Base-by-base conservation (phyloP, 208 protist genomes). In the Crithidia expoeki region DNA sequence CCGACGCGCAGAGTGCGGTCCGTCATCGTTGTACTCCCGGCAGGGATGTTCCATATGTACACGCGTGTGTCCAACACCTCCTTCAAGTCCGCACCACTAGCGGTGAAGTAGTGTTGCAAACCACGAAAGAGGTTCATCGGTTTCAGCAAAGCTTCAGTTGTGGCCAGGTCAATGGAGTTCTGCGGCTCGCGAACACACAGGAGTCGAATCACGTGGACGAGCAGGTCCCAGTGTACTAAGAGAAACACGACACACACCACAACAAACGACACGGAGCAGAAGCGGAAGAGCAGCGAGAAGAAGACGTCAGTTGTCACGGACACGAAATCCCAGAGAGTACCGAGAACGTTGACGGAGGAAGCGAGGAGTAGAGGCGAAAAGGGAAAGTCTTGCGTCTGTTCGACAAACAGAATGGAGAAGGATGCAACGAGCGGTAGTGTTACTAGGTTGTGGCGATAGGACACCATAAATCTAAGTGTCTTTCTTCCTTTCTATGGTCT, bases 41-140 rank as follows among this genome's bases (percentile, higher is more conserved):
- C 80, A 0, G 85, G 88, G 36, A 94, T 86, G 73, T 94, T 88
- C 88, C 88, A 94, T 25, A 94, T 63, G 66, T 86, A 88, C n/a
- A 94, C 81, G 12, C 82, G 88, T 17, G 80, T 84, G 72, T 91
- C 83, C 28, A 84, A 74, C 36, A 94, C 40, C 58, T 84, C 73
- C 23, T 79, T 83, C 53, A 91, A 25, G 23, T 76, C 76, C n/a
- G 56, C 74, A 1, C 28, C 56, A 5, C 49, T 72, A 17, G 53
- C 60, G 47, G 68, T 61, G 50, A 87, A 85, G 52, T 57, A 76
- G 36, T 75, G 40, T 30, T 83, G 79, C 38, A 88, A 53, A 25
- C 69, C 68, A 9, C 77, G 64, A 14, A 88, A 82, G 36, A 86
- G 59, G 49, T 81, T 74, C 86, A 89, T 92, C 9, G 12, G 27